Conservation (phyloP, 2,329 filamentous ascomycete species). For the Cryphonectria nitschkei region DNA sequence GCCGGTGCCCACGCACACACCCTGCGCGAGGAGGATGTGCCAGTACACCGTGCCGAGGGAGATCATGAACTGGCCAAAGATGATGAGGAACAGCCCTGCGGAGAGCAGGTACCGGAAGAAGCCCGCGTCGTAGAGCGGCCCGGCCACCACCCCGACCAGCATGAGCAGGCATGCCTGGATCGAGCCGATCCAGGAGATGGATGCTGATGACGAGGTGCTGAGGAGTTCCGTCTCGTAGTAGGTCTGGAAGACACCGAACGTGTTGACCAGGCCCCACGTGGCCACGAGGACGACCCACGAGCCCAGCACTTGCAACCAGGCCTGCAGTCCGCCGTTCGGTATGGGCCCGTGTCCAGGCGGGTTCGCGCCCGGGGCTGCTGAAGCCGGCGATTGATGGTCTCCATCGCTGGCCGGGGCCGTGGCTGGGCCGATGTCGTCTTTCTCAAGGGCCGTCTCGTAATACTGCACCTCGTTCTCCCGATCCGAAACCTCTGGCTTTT, state of each 20-base stretch:
- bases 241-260: slow-evolving; percentile 51
- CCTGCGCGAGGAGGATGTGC: slow-evolving; percentile 46
- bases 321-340: slow-evolving; percentile 35
- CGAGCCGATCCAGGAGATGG: slow-evolving; percentile 52
- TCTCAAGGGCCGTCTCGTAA: background rate
- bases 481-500: slow-evolving; percentile 20
- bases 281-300: slow-evolving; percentile 41
- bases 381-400: background rate
- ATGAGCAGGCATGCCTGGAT: slow-evolving; percentile 47
- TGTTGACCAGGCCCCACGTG: slow-evolving; percentile 47
- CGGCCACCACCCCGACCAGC: slow-evolving; percentile 44
- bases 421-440: background rate
- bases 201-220: slow-evolving; percentile 38
- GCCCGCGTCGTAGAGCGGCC: slow-evolving; percentile 49
- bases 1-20: slow-evolving; percentile 44
- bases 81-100: slow-evolving; percentile 41
- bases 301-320: slow-evolving; percentile 48
- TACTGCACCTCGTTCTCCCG: slow-evolving; percentile 5
- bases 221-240: slow-evolving; percentile 47
- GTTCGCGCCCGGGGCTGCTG: background rate
- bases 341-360: slow-evolving; percentile 20
- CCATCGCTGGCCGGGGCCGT: background rate
- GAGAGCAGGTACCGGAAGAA: slow-evolving; percentile 44
- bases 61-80: slow-evolving; percentile 49
- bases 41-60: slow-evolving; percentile 50